Conservation (phyloP, 768 basidiomycete species). For the Paxillus rubicundulus region DNA sequence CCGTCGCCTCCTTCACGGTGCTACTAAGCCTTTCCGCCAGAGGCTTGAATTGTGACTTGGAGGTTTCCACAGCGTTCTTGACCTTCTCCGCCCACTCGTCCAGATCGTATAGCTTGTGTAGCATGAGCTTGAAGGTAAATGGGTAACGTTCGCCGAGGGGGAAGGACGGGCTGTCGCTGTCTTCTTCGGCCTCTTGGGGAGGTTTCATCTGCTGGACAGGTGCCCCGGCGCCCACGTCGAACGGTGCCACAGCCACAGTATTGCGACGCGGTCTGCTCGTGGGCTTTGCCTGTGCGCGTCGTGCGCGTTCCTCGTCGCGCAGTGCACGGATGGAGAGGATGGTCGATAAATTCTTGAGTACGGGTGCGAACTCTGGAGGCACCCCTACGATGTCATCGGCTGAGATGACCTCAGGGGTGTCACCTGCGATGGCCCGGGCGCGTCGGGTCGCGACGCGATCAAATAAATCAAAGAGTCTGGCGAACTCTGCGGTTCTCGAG, state of each 20-base stretch:
- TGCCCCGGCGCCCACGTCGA: background rate
- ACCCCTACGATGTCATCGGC: constrained; percentile 32
- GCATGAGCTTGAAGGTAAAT: constrained; percentile 67
- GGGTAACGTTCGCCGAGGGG: constrained; percentile 42
- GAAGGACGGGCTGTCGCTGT: constrained; percentile 38
- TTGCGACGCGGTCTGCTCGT: constrained; percentile 20
- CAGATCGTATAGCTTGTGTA: constrained; percentile 60
- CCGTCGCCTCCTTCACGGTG: constrained; percentile 9
- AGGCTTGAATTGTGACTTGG: constrained; percentile 56
- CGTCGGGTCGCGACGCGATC: constrained; percentile 50
- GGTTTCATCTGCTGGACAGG: constrained; percentile 7
- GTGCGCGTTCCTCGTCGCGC: constrained; percentile 21
- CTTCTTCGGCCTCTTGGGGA: constrained; percentile 19
- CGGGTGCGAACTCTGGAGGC: constrained; percentile 26
- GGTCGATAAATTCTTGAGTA: constrained; percentile 38
- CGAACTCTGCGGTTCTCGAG: constrained; percentile 49
- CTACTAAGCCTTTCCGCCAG: constrained; percentile 39
- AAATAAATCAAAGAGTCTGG: constrained; percentile 51
- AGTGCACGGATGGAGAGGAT: constrained; percentile 34
- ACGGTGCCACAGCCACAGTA: constrained; percentile 19
- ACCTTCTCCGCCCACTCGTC: constrained; percentile 60
- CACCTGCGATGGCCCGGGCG: constrained; percentile 25
- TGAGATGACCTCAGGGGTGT: constrained; percentile 19
- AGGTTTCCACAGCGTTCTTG: constrained; percentile 49
- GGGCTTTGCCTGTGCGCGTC: constrained; percentile 1